A percentile compares a stretch with the other conserved stretches of the same genome.
Evolutionary conservation across 371 early-diverging fungal species (phyloP).

Genomic region (Umbelopsis sp.): DNA sequence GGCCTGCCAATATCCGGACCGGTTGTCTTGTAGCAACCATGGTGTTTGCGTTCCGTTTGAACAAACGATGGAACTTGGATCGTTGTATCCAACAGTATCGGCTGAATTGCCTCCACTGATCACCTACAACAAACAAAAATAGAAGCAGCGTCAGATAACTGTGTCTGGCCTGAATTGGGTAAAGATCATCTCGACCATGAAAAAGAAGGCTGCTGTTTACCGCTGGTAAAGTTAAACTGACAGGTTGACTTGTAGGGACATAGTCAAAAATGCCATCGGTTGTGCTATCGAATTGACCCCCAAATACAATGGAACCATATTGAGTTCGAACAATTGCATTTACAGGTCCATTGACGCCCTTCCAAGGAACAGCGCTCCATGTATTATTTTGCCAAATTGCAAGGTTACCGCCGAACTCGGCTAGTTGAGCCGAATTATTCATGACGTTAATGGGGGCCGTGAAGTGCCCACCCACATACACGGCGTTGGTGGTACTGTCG

Average conservation of each 20-base stretch:
- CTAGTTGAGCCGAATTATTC: conserved; percentile 37
- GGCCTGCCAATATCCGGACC: conserved; percentile 67
- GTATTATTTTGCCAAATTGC: conserved; percentile 54
- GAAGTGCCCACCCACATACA: conserved; percentile 65
- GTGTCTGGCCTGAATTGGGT: neutral
- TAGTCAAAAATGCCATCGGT: conserved; percentile 42
- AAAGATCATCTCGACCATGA: neutral
- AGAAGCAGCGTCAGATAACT: neutral
- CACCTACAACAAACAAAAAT: conserved; percentile 19
- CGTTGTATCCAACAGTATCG: conserved; percentile 26
- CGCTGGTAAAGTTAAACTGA: conserved; percentile 33
- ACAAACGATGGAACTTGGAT: conserved; percentile 58
- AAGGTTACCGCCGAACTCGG: conserved; percentile 58
- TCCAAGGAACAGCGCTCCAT: conserved; percentile 62
- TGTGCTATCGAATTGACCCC: conserved; percentile 48
- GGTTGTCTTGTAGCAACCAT: conserved; percentile 70
- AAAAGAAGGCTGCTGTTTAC: conserved; percentile 21
- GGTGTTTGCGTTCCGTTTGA: conserved; percentile 36
- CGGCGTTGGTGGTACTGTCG: conserved; percentile 39
- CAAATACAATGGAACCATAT: conserved; percentile 34
- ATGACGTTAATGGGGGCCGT: conserved; percentile 30
- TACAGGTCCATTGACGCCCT: conserved; percentile 63
- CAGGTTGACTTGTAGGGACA: conserved; percentile 48
- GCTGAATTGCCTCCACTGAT: conserved; percentile 27
- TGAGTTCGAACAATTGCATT: conserved; percentile 27